Percentiles rank a stretch among this genome's conserved stretches.
Evolutionary conservation across 768 basidiomycete species (phyloP).

Genomic region (Pleurotus platypus): DNA sequence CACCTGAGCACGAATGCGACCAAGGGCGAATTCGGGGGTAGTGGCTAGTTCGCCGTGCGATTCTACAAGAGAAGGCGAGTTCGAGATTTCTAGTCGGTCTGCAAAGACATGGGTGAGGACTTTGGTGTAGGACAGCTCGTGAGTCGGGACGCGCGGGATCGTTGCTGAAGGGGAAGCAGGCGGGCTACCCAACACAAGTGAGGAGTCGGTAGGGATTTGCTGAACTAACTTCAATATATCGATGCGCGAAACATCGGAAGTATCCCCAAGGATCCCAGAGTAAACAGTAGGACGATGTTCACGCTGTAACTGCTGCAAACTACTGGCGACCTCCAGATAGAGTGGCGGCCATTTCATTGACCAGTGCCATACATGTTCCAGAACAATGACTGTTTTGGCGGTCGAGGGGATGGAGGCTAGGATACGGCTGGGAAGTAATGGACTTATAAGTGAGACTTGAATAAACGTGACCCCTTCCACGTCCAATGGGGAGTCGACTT

Average conservation of each 20-base stretch:
- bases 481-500: constrained; percentile 32
- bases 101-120: constrained; percentile 80
- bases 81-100: constrained; percentile 78
- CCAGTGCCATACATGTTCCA: constrained; percentile 78
- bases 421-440: constrained; percentile 61
- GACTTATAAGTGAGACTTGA: constrained; percentile 63
- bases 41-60: constrained; percentile 75
- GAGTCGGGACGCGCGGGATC: constrained; percentile 73
- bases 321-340: constrained; percentile 76
- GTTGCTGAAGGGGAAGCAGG: constrained; percentile 21
- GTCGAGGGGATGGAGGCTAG: constrained; percentile 57
- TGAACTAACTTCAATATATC: constrained; percentile 55
- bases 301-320: constrained; percentile 57
- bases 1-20: constrained; percentile 80
- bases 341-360: constrained; percentile 85
- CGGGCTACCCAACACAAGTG: constrained; percentile 45
- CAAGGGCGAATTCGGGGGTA: constrained; percentile 92
- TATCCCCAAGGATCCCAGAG: constrained; percentile 59
- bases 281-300: constrained; percentile 52
- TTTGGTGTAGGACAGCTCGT: constrained; percentile 89
- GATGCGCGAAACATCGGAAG: constrained; percentile 28
- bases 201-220: constrained; percentile 28
- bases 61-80: constrained; percentile 72
- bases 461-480: constrained; percentile 63
- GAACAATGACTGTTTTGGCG: constrained; percentile 66